Percentiles rank a stretch among this genome's conserved stretches.
These are phyloP conservation scores for Triticum aestivum DNA, from an alignment of 176 grass and related monocot genomes.

Conservation along the genomic window IWGSC_CS_RefSeq_v2.1 NC_057812.1:570892138-570892637, in stretches of 20 bases:
- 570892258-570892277: not conserved
- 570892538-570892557: slow-evolving; percentile 53
- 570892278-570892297: not conserved
- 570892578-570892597: not conserved
- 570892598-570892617: slow-evolving; percentile 44
- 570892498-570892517: slow-evolving; percentile 65
- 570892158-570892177: not conserved
- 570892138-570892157: too few relatives aligned
- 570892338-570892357: not conserved
- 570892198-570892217: too few relatives aligned
- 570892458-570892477: slow-evolving; percentile 15
- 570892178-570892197: too few relatives aligned
- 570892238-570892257: not conserved
- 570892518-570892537: slow-evolving; percentile 61
- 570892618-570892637: slow-evolving; percentile 41
- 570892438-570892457: slow-evolving; percentile 42
- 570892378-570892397: slow-evolving; percentile 37
- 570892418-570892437: slow-evolving; percentile 31
- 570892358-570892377: slow-evolving; percentile 31
- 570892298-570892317: not conserved
- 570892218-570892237: not conserved
- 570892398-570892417: not conserved
- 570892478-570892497: slow-evolving; percentile 42
- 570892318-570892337: not conserved
- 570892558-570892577: slow-evolving; percentile 28